Evolutionary conservation across 345 rosid genomes (phyloP).

Genomic region (Noccaea bulbosa): DNA sequence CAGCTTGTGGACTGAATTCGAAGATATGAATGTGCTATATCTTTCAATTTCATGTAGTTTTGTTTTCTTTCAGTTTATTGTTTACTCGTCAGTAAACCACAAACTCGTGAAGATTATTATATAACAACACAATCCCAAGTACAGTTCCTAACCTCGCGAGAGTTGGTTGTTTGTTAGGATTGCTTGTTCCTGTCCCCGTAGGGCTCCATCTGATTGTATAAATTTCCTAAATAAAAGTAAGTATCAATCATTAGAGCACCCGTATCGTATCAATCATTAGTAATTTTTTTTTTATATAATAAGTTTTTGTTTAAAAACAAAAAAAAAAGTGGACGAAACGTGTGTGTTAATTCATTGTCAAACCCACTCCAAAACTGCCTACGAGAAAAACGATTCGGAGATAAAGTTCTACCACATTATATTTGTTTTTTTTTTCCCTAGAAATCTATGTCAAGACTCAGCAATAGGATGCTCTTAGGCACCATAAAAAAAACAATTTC

Average conservation of each 20-base stretch:
- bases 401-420: too few species aligned
- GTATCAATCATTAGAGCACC: neutral
- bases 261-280: too few species aligned
- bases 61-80: neutral
- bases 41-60: neutral
- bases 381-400: too few species aligned
- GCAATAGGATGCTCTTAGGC: too few species aligned
- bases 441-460: too few species aligned
- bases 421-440: too few species aligned
- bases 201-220: slow-evolving; percentile 98
- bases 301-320: too few species aligned
- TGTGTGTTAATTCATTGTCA: too few species aligned
- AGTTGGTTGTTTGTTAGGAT: slow-evolving; percentile 83
- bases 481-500: neutral
- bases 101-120: neutral
- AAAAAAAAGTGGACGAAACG: too few species aligned
- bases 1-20: slow-evolving; percentile 15
- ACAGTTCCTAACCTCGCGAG: slow-evolving; percentile 73
- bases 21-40: neutral
- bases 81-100: slow-evolving; percentile 12
- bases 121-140: neutral
- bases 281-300: too few species aligned
- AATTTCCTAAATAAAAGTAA: slow-evolving; percentile 64
- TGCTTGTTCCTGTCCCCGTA: slow-evolving; percentile 87
- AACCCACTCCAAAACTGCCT: too few species aligned